Evolutionary conservation across 108 stramenopile genomes (phyloP), one percentile per base, ranked within the genome.

Genomic region (Cyclotella choctawhatcheeana): DNA sequence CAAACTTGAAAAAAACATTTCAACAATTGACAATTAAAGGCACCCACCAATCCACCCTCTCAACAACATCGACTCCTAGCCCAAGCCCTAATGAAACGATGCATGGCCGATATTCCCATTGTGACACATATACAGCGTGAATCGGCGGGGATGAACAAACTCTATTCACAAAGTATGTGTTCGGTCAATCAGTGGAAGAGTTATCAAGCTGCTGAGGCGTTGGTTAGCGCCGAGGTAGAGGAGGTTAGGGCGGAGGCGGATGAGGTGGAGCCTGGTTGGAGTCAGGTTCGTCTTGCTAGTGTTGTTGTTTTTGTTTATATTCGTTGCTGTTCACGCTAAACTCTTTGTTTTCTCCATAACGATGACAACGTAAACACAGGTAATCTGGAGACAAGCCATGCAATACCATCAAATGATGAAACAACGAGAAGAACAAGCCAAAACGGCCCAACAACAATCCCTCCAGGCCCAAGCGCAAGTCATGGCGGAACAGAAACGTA

Each of bases 301-400:
- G 20, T 51, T 24, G 27, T 64, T 13, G 48, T 64, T 33, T 48
- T 21, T 43, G n/a, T 20, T 2, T 32, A 20, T 31, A 6, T 50
- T 5, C 16, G 20, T 67, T 59, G 43, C 7, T 8, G 8, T 40
- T 45, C 7, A 37, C 5, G 5, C 50, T 33, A 16, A 44, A 26
- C 12, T 34, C 45, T 52, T 51, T 6, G 34, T 12, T 45, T 10
- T 12, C 5, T 45, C 64, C 5, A 27, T n/a, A n/a, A n/a, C n/a
- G n/a, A n/a, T n/a, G n/a, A n/a, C n/a, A n/a, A n/a, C n/a, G n/a
- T n/a, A n/a, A n/a, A n/a, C n/a, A 56, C 34, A 88, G 85, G 88
- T 85, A 29, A 92, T 96, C 65, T 96, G 95, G 95, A 85, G 91
- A 73, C 95, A 96, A 78, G 95, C 95, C 10, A 92, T 93, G 89